These are phyloP conservation scores for Paspalum notatum DNA, from an alignment of 176 grass and related monocot genomes.

Conservation along the genomic window DNA sequence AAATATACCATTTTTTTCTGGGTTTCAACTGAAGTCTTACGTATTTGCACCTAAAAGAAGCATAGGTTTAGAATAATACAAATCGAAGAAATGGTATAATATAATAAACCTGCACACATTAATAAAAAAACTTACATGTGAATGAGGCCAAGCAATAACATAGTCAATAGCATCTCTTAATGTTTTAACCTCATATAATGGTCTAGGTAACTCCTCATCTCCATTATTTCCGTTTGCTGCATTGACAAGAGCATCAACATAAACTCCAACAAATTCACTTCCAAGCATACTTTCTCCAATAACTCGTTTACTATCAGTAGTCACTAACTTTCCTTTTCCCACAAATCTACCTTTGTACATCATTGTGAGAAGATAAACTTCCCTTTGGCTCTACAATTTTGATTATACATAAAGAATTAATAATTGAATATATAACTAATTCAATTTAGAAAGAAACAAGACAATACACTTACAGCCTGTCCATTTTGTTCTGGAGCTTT, in stretches of 20 bases:
- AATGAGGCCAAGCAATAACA: not conserved
- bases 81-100: not conserved
- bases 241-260: not conserved
- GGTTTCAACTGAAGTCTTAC: too few species aligned
- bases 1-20: too few species aligned
- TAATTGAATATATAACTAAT: not conserved
- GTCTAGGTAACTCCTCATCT: not conserved
- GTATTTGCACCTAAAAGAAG: too few species aligned
- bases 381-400: not conserved
- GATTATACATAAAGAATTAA: not conserved
- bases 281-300: not conserved
- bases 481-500: not conserved
- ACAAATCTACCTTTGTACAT: not conserved
- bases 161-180: not conserved
- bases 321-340: not conserved
- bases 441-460: not conserved
- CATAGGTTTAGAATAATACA: too few species aligned
- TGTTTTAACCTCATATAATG: not conserved
- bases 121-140: not conserved
- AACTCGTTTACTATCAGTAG: not conserved
- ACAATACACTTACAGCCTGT: not conserved
- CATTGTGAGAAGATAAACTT: not conserved
- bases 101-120: not conserved
- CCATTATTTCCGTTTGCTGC: not conserved
- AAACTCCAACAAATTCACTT: not conserved